A percentile compares a stretch with the other conserved stretches of the same genome.
Conservation (phyloP, 164 flowering plant species). For the Cinnamomum micranthum region DNA sequence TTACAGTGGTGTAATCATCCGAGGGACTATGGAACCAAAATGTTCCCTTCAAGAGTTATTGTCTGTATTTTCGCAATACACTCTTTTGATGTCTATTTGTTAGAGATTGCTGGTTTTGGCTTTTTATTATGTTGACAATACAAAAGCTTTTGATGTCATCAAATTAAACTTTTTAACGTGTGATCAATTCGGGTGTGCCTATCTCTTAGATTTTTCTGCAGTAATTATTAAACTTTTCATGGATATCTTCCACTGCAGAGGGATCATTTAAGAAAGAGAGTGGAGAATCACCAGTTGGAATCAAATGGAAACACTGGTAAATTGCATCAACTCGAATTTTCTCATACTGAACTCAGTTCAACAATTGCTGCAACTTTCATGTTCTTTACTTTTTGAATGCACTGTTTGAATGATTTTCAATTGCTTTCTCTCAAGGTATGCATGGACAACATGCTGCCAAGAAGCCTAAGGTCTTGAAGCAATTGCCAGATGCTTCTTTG, state of each 20-base stretch:
- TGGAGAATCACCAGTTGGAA: constrained; percentile 57
- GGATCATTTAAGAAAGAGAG: constrained; percentile 59
- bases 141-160: too few relatives aligned
- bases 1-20: too few relatives aligned
- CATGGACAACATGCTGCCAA: constrained; percentile 59
- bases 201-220: constrained; percentile 1
- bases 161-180: too few relatives aligned
- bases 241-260: constrained; percentile 41
- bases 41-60: too few relatives aligned
- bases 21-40: too few relatives aligned
- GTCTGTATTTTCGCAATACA: too few relatives aligned
- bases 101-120: too few relatives aligned
- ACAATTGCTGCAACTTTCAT: neutral
- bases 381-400: neutral
- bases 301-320: constrained; percentile 76
- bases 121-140: too few relatives aligned
- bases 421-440: constrained; percentile 39
- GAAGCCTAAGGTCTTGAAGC: constrained; percentile 72
- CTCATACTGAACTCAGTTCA: neutral
- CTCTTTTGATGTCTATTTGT: too few relatives aligned
- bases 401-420: constrained; percentile 2
- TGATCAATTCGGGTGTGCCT: too few relatives aligned
- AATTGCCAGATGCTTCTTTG: constrained; percentile 51
- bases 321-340: neutral
- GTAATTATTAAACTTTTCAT: constrained; percentile 6